Evolutionary conservation across 2,329 filamentous ascomycete species (phyloP), one percentile per base, ranked within the genome.

Genomic region (Coniochaeta ligniaria): DNA sequence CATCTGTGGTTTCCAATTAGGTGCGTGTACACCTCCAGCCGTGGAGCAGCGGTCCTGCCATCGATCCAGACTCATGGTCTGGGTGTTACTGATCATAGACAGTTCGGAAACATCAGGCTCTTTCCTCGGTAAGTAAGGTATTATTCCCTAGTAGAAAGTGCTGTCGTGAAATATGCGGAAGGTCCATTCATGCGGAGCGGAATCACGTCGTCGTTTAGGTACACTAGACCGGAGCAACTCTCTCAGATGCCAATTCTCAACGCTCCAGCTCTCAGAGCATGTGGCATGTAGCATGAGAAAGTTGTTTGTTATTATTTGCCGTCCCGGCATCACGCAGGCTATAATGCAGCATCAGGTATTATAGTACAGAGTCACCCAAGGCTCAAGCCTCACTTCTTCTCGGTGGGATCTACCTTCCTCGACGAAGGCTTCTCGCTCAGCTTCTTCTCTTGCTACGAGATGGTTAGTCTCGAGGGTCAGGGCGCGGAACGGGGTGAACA

Each of bases 391-490:
- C 56, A 61, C 33, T 63, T 63, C 33, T 63, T 63, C 45, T 63
- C 45, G n/a, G 62, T 61, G 1, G 62, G 61, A 24, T 65, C 58
- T 16, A 65, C 62, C 16, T 59, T 60, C 60, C 63, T 61, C 2
- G 62, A 65, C n/a, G 26, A 45, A 22, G 58, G 62, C 57, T 69
- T 66, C 50, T 70, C 66, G 61, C 72, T 70, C n/a, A 64, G 41
- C 62, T 64, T 65, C 50, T 61, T 64, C 41, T 68, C 67, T 59
- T 73, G 63, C 66, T 72, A 59, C 8, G 14, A 17, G 4, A 16
- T 17, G 12, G 38, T 41, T n/a, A 41, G 38, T 16, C 6, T 41
- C 17, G n/a, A 41, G 38, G n/a, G 17, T 11, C 38, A 41, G 38
- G 38, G n/a, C n/a, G 38, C 16, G 38, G 16, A 41, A n/a, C 6